Evolutionary conservation across 805 yeast genomes (phyloP), one percentile per base, ranked within the genome.

Genomic region (Myxozyma udenii): DNA sequence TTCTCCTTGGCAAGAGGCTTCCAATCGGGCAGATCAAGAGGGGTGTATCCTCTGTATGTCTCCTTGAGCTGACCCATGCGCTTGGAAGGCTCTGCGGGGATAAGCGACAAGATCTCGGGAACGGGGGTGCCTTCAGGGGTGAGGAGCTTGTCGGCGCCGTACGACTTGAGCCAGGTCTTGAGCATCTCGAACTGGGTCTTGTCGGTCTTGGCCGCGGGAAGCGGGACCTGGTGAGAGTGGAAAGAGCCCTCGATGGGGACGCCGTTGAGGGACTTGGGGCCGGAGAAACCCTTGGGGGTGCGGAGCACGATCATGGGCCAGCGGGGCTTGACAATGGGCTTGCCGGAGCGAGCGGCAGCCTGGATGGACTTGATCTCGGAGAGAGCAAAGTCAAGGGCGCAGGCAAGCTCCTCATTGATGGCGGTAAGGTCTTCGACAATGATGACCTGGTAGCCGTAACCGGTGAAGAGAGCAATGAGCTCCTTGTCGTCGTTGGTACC

Each of bases 221-320:
- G 48, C 7, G 61, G 61, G n/a, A 58, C 60, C 53, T 58, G 61
- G 32, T 58, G 61, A 18, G 61, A 50, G 51, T 46, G 61, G 53
- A 46, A 58, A 12, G 55, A 51, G n/a, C 61, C 61, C 42, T 55
- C 61, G 38, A 58, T 40, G 6, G 57, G 57, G 22, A 24, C 48
- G 33, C 55, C 60, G 24, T 55, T 26, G 46, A 55, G 52, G 26
- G 19, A 22, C 51, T 55, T 55, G 18, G 61, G 61, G 14, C 61
- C 60, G 21, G 57, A 50, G 48, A 45, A 55, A 3, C 61, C 61
- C 49, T 58, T 58, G 11, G 61, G 61, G 6, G 61, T 51, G 23
- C 60, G 61, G 22, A 58, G 57, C n/a, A 58, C 55, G 22, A 58
- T 51, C 57, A 58, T 51, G 40, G 61, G 61, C 57, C 57, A 58